A percentile compares a stretch with the other conserved stretches of the same genome.
These are phyloP conservation scores for Suhomyces choctaworum DNA, from an alignment of 1,139 yeast species.

Conservation along the genomic window DNA sequence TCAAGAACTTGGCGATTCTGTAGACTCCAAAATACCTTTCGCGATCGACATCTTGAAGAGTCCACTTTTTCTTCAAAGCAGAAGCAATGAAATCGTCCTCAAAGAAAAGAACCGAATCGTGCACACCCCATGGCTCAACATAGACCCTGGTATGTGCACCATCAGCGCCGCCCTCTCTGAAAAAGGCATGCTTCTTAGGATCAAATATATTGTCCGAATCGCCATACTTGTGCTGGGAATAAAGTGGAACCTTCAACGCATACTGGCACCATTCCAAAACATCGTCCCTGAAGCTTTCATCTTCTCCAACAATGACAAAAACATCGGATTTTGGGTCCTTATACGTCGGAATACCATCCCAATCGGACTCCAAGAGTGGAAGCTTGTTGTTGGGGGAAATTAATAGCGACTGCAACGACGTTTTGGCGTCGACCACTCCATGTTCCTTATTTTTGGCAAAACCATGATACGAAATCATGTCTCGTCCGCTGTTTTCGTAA, in stretches of 20 bases:
- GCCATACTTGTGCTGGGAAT: conserved; percentile 23
- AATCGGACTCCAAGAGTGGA: conserved; percentile 25
- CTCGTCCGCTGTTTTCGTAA: conserved; percentile 33
- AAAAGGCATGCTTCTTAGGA: conserved; percentile 21
- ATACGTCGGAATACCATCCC: conserved; percentile 38
- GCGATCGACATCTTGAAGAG: conserved; percentile 10
- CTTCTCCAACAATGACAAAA: conserved; percentile 43
- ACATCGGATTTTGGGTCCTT: conserved; percentile 27
- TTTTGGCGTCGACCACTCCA: conserved; percentile 17
- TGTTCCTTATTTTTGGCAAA: conserved; percentile 32
- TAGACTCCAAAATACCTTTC: conserved; percentile 30
- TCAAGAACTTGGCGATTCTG: conserved; percentile 30
- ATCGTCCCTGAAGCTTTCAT: conserved; percentile 47
- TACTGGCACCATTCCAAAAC: conserved; percentile 37
- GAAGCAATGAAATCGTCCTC: conserved; percentile 24
- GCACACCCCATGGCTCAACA: conserved; percentile 49
- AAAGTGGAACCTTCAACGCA: conserved; percentile 32
- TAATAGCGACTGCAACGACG: conserved; percentile 17
- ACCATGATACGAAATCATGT: conserved; percentile 37
- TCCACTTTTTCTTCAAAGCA: conserved; percentile 8
- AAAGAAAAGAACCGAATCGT: conserved; percentile 37
- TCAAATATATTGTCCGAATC: conserved; percentile 26
- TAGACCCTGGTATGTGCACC: conserved; percentile 23
- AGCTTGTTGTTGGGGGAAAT: conserved; percentile 23
- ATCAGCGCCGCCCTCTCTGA: conserved; percentile 15